phyloP scores from a whole-genome alignment of 2,329 filamentous ascomycete species.

The Ascochyta koolunga region DNA sequence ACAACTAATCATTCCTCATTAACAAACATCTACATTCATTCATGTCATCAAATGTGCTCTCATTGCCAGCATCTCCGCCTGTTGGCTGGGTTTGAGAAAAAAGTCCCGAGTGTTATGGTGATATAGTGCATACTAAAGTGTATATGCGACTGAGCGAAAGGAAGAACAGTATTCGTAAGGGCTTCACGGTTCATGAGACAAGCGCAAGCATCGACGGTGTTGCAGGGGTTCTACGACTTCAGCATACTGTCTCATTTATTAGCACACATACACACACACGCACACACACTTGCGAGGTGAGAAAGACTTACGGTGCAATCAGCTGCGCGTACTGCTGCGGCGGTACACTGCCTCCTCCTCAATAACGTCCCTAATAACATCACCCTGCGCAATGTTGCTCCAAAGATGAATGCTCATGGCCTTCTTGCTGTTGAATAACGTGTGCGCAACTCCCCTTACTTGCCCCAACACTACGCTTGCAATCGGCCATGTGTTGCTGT shows the following conservation, averaged over 20 bases:
- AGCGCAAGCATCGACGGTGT: background rate
- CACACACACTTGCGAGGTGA: background rate
- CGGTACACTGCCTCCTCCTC: conserved; percentile 39
- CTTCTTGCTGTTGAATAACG: conserved; percentile 62
- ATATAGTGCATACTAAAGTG: conserved; percentile 7
- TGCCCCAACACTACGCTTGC: conserved; percentile 73
- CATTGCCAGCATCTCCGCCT: background rate
- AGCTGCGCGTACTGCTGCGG: conserved; percentile 44
- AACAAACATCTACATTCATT: conserved; percentile 9
- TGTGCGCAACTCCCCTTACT: conserved; percentile 78
- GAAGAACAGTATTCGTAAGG: background rate
- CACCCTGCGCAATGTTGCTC: conserved; percentile 44
- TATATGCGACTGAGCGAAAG: conserved; percentile 1
- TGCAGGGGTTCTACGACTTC: conserved; percentile 30
- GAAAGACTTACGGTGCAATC: conserved; percentile 44
- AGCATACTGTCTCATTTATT: conserved; percentile 30
- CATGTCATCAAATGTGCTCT: conserved; percentile 1
- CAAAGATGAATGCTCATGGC: conserved; percentile 49
- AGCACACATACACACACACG: background rate
- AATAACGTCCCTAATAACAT: conserved; percentile 43
- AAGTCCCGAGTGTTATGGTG: conserved; percentile 9
- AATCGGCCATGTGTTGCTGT: conserved; percentile 74
- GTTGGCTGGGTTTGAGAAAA: background rate
- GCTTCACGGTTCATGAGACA: background rate
- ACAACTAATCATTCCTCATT: conserved; percentile 4